Conservation (phyloP, 495 filamentous ascomycete genomes). For the Xylaria acuta region DNA sequence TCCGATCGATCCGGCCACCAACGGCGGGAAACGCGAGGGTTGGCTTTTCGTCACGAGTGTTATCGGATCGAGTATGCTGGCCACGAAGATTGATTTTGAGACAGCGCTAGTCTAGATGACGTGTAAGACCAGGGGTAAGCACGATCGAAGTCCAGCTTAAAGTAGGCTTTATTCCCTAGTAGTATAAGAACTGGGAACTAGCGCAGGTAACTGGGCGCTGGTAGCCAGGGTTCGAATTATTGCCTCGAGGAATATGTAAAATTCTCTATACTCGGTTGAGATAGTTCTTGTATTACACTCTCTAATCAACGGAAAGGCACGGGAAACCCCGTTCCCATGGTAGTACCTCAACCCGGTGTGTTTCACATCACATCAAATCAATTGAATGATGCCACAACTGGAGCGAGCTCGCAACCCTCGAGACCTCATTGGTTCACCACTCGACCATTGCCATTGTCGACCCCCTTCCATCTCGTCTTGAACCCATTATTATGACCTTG, state of each 20-base stretch:
- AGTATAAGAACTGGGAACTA: not conserved
- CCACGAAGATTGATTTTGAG: conserved; percentile 59
- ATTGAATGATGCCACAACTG: not conserved
- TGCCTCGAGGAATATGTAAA: not conserved
- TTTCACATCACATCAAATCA: not conserved
- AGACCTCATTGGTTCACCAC: not conserved
- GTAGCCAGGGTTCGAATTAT: not conserved
- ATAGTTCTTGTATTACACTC: not conserved
- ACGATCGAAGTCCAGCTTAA: not conserved
- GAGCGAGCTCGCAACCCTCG: not conserved
- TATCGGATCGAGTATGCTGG: conserved; percentile 57
- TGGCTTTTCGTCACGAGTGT: conserved; percentile 68
- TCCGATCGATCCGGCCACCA: conserved; percentile 52
- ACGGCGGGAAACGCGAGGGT: conserved; percentile 51
- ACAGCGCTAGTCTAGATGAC: conserved; percentile 30
- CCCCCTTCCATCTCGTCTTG: not conserved
- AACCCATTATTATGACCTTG: not conserved
- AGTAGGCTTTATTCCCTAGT: not conserved
- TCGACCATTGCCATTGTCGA: not conserved
- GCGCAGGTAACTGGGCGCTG: not conserved
- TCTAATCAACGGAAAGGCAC: not conserved
- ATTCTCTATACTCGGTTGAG: not conserved
- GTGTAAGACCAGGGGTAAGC: conserved; percentile 33
- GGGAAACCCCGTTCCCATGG: not conserved
- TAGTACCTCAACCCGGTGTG: not conserved